These are phyloP conservation scores for Roridomyces roridus DNA, from an alignment of 768 basidiomycete species.

Conservation along the genomic window DNA sequence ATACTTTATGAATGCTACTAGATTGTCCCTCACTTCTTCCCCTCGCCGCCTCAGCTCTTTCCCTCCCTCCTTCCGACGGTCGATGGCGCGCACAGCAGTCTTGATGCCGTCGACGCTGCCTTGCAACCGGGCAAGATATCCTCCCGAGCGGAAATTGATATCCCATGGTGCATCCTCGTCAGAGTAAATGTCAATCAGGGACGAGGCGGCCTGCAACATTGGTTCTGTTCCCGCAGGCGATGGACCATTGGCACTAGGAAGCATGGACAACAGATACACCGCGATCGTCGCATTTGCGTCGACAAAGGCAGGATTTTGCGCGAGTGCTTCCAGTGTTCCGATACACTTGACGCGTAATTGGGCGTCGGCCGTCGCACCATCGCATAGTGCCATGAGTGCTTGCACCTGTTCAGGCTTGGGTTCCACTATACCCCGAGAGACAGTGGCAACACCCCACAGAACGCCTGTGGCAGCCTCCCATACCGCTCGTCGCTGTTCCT, in stretches of 20 bases:
- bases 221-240: conserved; percentile 65
- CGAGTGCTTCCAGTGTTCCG: conserved; percentile 86
- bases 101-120: conserved; percentile 68
- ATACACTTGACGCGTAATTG: conserved; percentile 76
- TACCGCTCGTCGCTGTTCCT: conserved; percentile 74
- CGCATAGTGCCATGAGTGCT: conserved; percentile 70
- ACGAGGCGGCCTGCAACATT: conserved; percentile 78
- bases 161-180: conserved; percentile 87
- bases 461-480: conserved; percentile 85
- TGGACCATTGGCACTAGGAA: conserved; percentile 49
- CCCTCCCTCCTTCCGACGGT: conserved; percentile 70
- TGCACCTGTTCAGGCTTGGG: conserved; percentile 67
- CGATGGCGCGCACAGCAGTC: conserved; percentile 67
- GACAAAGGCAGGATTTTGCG: conserved; percentile 67
- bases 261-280: conserved; percentile 66
- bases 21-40: conserved; percentile 78
- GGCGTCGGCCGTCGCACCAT: conserved; percentile 55
- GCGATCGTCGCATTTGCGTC: conserved; percentile 78
- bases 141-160: conserved; percentile 73
- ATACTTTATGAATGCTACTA: conserved; percentile 79
- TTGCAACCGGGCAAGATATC: conserved; percentile 59
- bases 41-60: conserved; percentile 69
- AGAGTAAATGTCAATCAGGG: conserved; percentile 91
- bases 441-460: conserved; percentile 84
- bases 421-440: conserved; percentile 69